phyloP scores from a whole-genome alignment of 2,329 filamentous ascomycete species.

The Huntiella decipiens region DNA sequence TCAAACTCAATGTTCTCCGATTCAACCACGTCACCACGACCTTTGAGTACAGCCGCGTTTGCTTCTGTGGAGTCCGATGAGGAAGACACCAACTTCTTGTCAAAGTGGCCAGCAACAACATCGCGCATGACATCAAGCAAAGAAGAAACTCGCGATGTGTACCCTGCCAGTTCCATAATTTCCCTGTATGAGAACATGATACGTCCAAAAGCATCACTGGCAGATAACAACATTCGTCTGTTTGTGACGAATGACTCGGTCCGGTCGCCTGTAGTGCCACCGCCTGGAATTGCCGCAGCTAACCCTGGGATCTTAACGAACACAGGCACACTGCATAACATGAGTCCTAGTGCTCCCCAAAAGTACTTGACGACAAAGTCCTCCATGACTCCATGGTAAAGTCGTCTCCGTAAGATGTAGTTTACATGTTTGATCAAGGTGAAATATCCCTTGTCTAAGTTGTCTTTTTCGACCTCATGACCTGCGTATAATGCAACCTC shows the following conservation, averaged over 20 bases:
- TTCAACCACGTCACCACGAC: conserved; percentile 65
- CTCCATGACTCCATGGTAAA: conserved; percentile 99
- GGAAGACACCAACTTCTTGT: conserved; percentile 79
- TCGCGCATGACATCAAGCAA: conserved; percentile 90
- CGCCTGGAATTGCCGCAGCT: conserved; percentile 23
- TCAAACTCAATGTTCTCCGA: conserved; percentile 70
- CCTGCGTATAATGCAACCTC: conserved; percentile 85
- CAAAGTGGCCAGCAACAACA: conserved; percentile 72
- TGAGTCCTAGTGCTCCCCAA: conserved; percentile 81
- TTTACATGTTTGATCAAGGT: conserved; percentile 99
- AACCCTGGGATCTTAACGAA: conserved; percentile 67
- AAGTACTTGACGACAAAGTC: conserved; percentile 99
- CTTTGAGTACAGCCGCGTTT: conserved; percentile 65
- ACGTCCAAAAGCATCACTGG: conserved; percentile 86
- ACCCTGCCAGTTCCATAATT: conserved; percentile 85
- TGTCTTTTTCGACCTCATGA: conserved; percentile 88
- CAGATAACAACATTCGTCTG: conserved; percentile 72
- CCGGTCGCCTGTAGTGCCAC: conserved; percentile 46
- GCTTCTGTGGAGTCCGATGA: conserved; percentile 56
- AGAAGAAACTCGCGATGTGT: conserved; percentile 80
- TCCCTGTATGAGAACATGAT: conserved; percentile 98
- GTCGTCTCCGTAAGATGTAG: conserved; percentile 68
- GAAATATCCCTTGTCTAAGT: conserved; percentile 94
- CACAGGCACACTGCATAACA: conserved; percentile 86
- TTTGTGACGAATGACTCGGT: conserved; percentile 82